Conservation (phyloP, 164 flowering plant species). For the Nymphaea thermarum region DNA sequence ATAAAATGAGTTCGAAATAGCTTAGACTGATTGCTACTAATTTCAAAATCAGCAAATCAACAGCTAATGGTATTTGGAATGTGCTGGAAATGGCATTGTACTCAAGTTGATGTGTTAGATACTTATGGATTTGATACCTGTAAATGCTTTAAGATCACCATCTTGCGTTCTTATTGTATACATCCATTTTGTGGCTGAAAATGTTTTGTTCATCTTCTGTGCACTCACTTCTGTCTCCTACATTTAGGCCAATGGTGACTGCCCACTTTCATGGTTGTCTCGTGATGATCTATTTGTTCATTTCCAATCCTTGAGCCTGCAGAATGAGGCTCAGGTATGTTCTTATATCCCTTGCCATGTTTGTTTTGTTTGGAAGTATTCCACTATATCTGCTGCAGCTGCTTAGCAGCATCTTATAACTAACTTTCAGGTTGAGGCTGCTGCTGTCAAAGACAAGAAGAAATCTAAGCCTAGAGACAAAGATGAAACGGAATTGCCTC, state of each 20-base stretch:
- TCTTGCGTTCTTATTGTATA: too few relatives aligned
- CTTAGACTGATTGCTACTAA: too few relatives aligned
- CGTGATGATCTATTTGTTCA: constrained; percentile 50
- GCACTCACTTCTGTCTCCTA: background rate
- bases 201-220: background rate
- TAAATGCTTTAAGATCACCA: too few relatives aligned
- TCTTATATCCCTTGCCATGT: background rate
- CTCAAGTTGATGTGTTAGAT: too few relatives aligned
- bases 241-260: constrained; percentile 31
- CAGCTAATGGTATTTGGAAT: too few relatives aligned
- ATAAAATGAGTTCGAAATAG: too few relatives aligned
- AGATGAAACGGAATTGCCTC: constrained; percentile 75
- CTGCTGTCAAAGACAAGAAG: constrained; percentile 28
- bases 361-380: background rate
- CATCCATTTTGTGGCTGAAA: too few relatives aligned
- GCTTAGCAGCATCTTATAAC: background rate
- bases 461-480: constrained; percentile 34
- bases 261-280: constrained; percentile 58
- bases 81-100: too few relatives aligned
- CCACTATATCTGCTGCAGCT: background rate
- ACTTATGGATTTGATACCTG: too few relatives aligned
- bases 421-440: constrained; percentile 33
- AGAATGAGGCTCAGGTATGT: constrained; percentile 37
- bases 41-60: too few relatives aligned
- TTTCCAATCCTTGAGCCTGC: constrained; percentile 63